Evolutionary conservation across 495 filamentous ascomycete species (phyloP), one percentile per base, ranked within the genome.

Genomic region (Penicillium chermesinum): DNA sequence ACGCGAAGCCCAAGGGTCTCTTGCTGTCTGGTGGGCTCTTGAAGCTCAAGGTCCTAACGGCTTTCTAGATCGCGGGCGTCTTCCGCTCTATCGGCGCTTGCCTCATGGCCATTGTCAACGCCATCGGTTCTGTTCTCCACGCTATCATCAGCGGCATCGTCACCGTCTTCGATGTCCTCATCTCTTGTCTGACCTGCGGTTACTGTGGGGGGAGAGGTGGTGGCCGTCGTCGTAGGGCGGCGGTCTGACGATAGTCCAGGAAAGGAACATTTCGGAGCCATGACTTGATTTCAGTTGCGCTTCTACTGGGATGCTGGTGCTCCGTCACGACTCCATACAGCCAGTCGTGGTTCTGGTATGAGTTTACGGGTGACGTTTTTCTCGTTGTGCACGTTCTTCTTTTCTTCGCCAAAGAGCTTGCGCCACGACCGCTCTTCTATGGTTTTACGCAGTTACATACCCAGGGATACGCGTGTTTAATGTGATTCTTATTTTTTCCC

Each of bases 181-280:
- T 96, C 73, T 80, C 78, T 49, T 95, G 84, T 75, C 68, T 96
- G 45, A 95, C 90, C 36, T 96, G 90, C 74, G 81, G 87, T 13
- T 72, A 72, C 21, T 70, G 67, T 25, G 81, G 79, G 14, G 48
- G 69, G 19, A 53, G 76, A 30, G 57, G 70, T 25, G n/a, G n/a
- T n/a, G n/a, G 25, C 10, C 61, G 67, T 9, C 46, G 55, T 17
- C 47, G 46, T 9, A 57, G 64, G 43, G 60, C 61, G 7, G 52
- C 46, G 13, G 52, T 66, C n/a, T 65, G 38, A 14, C n/a, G n/a
- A n/a, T n/a, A n/a, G n/a, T n/a, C n/a, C n/a, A n/a, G n/a, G n/a
- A n/a, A n/a, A n/a, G n/a, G n/a, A n/a, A 30, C 19, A 5, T 30
- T 4, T 30, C 25, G 25, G 10, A 30, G 5, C 10, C 25, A 30